Evolutionary conservation across 1,139 yeast genomes (phyloP).

Genomic region (Ogataea hybrid): DNA sequence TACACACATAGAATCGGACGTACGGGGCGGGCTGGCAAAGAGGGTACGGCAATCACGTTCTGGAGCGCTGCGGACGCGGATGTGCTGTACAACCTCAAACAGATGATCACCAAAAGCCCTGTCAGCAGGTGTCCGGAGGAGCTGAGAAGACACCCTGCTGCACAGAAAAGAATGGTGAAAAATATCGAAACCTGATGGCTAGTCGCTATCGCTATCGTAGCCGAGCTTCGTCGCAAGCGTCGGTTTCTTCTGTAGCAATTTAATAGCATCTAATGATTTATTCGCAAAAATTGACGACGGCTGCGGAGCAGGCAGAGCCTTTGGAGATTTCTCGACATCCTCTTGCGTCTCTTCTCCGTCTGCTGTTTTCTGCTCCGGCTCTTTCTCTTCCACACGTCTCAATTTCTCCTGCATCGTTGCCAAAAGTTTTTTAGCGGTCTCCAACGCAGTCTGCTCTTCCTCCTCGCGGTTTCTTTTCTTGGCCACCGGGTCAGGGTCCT

Average conservation of each 20-base stretch:
- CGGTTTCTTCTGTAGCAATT: constrained; percentile 4
- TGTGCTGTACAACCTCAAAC: constrained; percentile 50
- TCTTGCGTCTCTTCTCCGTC: background rate
- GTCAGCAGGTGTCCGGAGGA: constrained; percentile 52
- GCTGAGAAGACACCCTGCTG: constrained; percentile 38
- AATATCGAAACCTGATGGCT: constrained; percentile 20
- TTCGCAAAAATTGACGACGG: constrained; percentile 1
- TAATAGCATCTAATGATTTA: constrained; percentile 7
- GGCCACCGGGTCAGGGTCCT: constrained; percentile 79
- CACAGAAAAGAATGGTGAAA: constrained; percentile 21
- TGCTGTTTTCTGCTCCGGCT: constrained; percentile 1
- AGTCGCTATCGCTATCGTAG: constrained; percentile 17
- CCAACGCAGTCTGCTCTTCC: constrained; percentile 25
- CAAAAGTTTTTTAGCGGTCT: constrained; percentile 28
- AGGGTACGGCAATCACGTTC: constrained; percentile 75
- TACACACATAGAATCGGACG: constrained; percentile 94
- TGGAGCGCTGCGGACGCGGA: constrained; percentile 56
- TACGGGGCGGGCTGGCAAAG: constrained; percentile 91
- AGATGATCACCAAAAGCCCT: constrained; percentile 46
- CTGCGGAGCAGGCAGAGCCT: background rate
- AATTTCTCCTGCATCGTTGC: constrained; percentile 14
- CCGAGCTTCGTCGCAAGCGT: constrained; percentile 9
- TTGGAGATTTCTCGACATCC: background rate
- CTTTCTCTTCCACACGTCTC: constrained; percentile 13
- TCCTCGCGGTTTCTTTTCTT: constrained; percentile 42